These are phyloP conservation scores for Chlorella sp. DNA, from an alignment of 139 green algal species.

Conservation along the genomic window DNA sequence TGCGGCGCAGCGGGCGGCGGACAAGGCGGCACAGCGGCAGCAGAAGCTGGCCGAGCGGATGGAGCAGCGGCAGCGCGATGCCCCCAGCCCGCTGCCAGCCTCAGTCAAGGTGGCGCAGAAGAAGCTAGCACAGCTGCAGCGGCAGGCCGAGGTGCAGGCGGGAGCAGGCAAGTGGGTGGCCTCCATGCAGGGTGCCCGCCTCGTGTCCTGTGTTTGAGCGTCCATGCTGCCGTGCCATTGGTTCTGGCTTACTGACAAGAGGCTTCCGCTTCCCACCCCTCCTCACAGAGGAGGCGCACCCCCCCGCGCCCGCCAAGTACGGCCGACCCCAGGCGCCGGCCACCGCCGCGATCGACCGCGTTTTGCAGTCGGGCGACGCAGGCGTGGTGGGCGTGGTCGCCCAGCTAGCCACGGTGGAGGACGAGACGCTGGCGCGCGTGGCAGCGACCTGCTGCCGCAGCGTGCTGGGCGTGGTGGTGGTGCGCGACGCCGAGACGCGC, in stretches of 20 bases:
- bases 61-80: too few species aligned
- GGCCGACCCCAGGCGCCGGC: constrained; percentile 9
- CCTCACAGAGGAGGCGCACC: too few species aligned
- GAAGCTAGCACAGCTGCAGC: background rate
- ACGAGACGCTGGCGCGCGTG: constrained; percentile 48
- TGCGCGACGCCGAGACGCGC: constrained; percentile 10
- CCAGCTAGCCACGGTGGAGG: constrained; percentile 62
- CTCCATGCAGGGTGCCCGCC: too few species aligned
- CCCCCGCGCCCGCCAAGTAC: constrained; percentile 25
- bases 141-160: background rate
- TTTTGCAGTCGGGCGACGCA: constrained; percentile 18
- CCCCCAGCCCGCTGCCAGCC: background rate
- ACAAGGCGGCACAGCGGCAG: constrained; percentile 6
- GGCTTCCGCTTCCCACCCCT: too few species aligned
- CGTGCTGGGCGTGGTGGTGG: constrained; percentile 35
- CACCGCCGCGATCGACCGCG: constrained; percentile 14
- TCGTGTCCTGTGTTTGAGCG: too few species aligned
- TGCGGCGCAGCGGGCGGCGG: background rate
- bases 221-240: too few species aligned
- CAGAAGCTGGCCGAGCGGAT: background rate
- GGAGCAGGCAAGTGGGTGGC: too few species aligned
- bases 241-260: too few species aligned
- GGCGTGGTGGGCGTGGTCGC: constrained; percentile 67
- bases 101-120: constrained; percentile 12
- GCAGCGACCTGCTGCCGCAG: constrained; percentile 33